Evolutionary conservation across 2,329 filamentous ascomycete species (phyloP), one percentile per base, ranked within the genome.

Genomic region (Colletotrichum simmondsii): DNA sequence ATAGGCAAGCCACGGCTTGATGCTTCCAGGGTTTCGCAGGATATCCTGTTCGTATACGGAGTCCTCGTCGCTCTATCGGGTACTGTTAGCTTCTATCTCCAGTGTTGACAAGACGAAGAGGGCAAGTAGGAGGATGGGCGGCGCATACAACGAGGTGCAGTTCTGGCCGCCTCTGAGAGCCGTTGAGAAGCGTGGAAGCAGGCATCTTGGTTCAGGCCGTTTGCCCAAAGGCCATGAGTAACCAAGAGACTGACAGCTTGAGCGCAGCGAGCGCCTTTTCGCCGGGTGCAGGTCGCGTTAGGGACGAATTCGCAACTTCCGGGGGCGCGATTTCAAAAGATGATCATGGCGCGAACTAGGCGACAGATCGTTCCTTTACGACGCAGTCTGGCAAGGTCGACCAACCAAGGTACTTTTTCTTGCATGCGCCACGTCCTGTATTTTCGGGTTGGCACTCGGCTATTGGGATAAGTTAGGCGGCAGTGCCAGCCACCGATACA

Each of bases 11-110:
- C 97, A 99, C 79, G 97, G 95, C 84, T 96, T 97, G 77, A 96
- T 91, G 81, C 92, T 97, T 78, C 92, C 93, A 10, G 92, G 91
- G 79, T 97, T 94, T 77, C 95, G 94, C 76, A 97, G 87, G 74
- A 98, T 92, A 82, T 99, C 97, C 84, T 98, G 95, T 85, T 99
- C 97, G 87, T 98, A 99, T 74, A 97, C 90, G 68, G 94, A 92
- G 85, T 99, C 97, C 85, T 97, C 95, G 80, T 95, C 94, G 78
- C 92, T 89, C 91, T 96, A 76, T 2, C 77, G 76, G 78, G 78
- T 49, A 53, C 37, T n/a, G 76, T 80, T 73, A 85, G 78, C 75
- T 69, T 37, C 19, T 37, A 24, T 28, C 12, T 28, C 8, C 16
- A 22, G 52, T 26, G 30, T 58, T 53, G 37, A 75, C 32, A 52